phyloP scores from a whole-genome alignment of 2,329 filamentous ascomycete genomes.

The Polytolypa hystricis region DNA sequence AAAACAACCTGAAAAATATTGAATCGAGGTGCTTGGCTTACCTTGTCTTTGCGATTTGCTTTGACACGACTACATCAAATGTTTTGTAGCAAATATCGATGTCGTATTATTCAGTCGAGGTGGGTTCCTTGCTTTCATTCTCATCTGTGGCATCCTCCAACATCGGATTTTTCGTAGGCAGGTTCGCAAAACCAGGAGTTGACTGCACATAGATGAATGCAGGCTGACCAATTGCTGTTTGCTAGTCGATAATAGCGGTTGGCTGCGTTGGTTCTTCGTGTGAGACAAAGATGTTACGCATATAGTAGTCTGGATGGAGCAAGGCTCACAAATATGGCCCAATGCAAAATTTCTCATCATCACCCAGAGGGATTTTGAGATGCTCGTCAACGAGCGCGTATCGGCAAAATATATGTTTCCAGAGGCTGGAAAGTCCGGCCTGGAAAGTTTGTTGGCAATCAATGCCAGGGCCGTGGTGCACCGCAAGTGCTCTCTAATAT shows the following conservation, averaged over 20 bases:
- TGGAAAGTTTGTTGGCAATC: conserved; percentile 20
- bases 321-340: conserved; percentile 16
- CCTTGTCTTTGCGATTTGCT: conserved; percentile 16
- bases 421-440: conserved; percentile 28
- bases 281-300: conserved; percentile 25
- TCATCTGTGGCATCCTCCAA: conserved; percentile 6
- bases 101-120: conserved; percentile 13
- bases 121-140: conserved; percentile 8
- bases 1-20: conserved; percentile 21
- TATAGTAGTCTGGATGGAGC: conserved; percentile 23
- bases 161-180: conserved; percentile 10
- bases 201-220: conserved; percentile 21
- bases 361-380: conserved; percentile 17
- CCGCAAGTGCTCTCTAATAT: conserved; percentile 21
- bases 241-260: conserved; percentile 25
- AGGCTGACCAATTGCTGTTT: conserved; percentile 21
- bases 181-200: conserved; percentile 20
- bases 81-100: conserved; percentile 20
- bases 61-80: conserved; percentile 19
- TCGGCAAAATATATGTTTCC: conserved; percentile 27
- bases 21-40: conserved; percentile 18
- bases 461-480: conserved; percentile 22
- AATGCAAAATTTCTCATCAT: conserved; percentile 20
- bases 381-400: conserved; percentile 15
- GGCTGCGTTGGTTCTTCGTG: conserved; percentile 19